A percentile compares a stretch with the other conserved stretches of the same genome.
These are phyloP conservation scores for Hirsutella minnesotensis DNA, from an alignment of 2,329 filamentous ascomycete genomes.

Conservation along the genomic window DNA sequence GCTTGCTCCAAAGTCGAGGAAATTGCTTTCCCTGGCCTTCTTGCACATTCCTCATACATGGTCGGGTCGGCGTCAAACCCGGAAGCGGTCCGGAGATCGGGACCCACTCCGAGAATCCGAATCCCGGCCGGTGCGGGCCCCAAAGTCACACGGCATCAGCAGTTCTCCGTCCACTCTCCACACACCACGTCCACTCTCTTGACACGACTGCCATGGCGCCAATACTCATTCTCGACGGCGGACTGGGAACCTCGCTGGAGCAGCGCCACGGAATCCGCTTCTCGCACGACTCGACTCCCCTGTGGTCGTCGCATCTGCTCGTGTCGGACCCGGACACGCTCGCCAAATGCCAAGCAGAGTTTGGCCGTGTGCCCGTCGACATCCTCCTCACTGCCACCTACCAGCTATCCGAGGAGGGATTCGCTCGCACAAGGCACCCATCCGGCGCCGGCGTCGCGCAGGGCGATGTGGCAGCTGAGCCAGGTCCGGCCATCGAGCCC, in stretches of 20 bases:
- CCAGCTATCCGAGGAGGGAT: constrained; percentile 47
- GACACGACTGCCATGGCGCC: neutral
- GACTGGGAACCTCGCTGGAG: constrained; percentile 55
- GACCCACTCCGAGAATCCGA: no score
- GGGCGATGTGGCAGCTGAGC: constrained; percentile 10
- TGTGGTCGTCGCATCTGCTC: constrained; percentile 60
- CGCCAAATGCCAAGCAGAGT: constrained; percentile 41
- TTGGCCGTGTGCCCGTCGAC: constrained; percentile 43
- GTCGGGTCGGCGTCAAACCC: no score
- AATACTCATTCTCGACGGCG: constrained; percentile 46
- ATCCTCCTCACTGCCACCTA: constrained; percentile 58
- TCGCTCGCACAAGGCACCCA: constrained; percentile 25
- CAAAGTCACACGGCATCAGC: no score
- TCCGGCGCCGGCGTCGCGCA: no score
- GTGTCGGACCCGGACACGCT: constrained; percentile 39
- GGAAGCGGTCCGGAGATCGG: no score
- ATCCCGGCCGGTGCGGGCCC: no score
- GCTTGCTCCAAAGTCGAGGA: no score
- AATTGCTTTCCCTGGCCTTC: no score
- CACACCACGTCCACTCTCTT: neutral
- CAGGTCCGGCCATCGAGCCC: constrained; percentile 28
- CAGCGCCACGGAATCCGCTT: constrained; percentile 43
- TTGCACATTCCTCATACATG: no score
- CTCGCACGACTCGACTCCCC: constrained; percentile 34
- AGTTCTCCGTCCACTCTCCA: neutral